phyloP scores from a whole-genome alignment of 2,329 filamentous ascomycete species.

The Achaetomium macrosporum region DNA sequence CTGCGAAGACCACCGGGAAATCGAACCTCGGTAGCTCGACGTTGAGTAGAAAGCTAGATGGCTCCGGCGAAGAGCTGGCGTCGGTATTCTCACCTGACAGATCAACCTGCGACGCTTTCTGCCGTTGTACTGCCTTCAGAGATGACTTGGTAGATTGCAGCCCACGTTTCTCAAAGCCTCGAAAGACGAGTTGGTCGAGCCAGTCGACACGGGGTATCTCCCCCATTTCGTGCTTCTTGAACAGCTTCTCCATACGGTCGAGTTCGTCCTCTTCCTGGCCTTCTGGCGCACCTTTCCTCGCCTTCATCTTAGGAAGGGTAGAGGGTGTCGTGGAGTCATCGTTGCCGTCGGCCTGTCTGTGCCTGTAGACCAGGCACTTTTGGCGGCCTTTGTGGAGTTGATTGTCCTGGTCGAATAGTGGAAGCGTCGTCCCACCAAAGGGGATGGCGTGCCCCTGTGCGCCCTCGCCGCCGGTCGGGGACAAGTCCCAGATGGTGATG shows the following conservation, averaged over 20 bases:
- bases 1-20: conserved; percentile 90
- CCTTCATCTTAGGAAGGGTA: conserved; percentile 49
- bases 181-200: conserved; percentile 92
- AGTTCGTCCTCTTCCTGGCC: conserved; percentile 76
- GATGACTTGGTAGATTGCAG: conserved; percentile 59
- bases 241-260: conserved; percentile 78
- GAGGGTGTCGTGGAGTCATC: conserved; percentile 75
- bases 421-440: conserved; percentile 88
- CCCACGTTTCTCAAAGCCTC: conserved; percentile 75
- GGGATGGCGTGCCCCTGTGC: conserved; percentile 74
- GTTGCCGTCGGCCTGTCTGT: conserved; percentile 78
- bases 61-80: conserved; percentile 42
- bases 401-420: conserved; percentile 88
- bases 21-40: conserved; percentile 93
- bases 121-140: conserved; percentile 51
- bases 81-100: conserved; percentile 28
- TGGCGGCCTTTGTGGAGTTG: conserved; percentile 87
- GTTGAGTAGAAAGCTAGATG: conserved; percentile 70
- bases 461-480: conserved; percentile 65
- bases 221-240: conserved; percentile 98
- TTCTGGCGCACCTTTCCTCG: conserved; percentile 44
- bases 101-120: conserved; percentile 34
- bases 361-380: conserved; percentile 79
- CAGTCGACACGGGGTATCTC: conserved; percentile 90
- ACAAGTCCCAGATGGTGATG: conserved; percentile 93